Base-by-base conservation (phyloP, 78 protist species). In the Emiliania huxleyi region DNA sequence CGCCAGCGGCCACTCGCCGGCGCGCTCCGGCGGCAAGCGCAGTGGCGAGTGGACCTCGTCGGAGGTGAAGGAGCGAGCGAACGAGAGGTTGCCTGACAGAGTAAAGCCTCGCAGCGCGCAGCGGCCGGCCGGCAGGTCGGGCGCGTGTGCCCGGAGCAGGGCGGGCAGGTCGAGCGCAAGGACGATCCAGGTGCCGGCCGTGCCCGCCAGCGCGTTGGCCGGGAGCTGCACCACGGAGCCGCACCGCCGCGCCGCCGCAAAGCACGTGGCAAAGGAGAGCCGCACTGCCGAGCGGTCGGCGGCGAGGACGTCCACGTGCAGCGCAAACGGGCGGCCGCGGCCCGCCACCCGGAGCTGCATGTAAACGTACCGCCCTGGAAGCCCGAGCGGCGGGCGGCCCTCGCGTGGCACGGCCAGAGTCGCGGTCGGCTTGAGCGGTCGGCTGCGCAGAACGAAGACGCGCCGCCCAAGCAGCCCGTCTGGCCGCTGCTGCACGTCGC, bases 211-310 rank as follows among this genome's bases (percentile, higher is more conserved):
- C 69, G 22, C 38, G 8, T 56, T 2, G 62, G 8, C 21, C 43
- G 90, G 90, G 33, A 83, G 12, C 62, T 83, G 90, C 69, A 83
- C 25, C 23, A 83, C 90, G 29, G 38, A 4, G 23, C 69, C 90
- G 26, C 8, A 6, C 90, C 1, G 38, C 90, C 46, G 44, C 42
- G 15, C n/a, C 23, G 19, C 0, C 37, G 1, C 23, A 69, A 12
- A 83, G n/a, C 37, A 12, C 46, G 12, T 45, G 40, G 26, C 2
- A 69, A 83, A 45, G 15, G 90, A 45, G 43, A 83, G 21, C 43
- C 25, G 35, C 0, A 83, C n/a, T 21, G 26, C 38, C 2, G 15
- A 26, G n/a, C 38, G 2, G 90, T 12, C 69, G 29, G 0, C 23
- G 69, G 90, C 46, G 29, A 46, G 23, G 4, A 83, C 3, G 90